A percentile compares a stretch with the other conserved stretches of the same genome.
Conservation (phyloP, 75 land plant genomes). For the Larix kaempferi region DNA sequence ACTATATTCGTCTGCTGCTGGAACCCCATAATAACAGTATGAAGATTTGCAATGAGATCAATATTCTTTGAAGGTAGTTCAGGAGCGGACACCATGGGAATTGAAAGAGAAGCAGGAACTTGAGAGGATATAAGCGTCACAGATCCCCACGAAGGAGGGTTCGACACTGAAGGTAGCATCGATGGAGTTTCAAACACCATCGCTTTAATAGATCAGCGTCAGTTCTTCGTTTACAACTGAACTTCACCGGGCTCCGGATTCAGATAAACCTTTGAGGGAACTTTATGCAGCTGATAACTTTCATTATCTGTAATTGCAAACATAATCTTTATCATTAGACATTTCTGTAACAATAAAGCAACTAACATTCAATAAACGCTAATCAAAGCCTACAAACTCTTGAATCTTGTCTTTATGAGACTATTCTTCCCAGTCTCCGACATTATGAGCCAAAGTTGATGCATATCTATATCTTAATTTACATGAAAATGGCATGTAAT, state of each 20-base stretch:
- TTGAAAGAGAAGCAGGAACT: background rate
- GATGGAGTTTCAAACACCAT: background rate
- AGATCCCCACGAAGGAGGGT: background rate
- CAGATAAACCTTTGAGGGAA: background rate
- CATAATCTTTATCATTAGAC: too few relatives aligned
- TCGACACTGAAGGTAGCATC: background rate
- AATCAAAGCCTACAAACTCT: too few relatives aligned
- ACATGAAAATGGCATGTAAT: too few relatives aligned
- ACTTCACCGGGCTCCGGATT: background rate
- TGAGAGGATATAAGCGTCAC: background rate
- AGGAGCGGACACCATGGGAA: background rate
- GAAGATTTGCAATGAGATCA: too few relatives aligned
- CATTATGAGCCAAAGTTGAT: too few relatives aligned
- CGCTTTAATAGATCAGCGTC: background rate
- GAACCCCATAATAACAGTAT: background rate
- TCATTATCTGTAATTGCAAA: too few relatives aligned
- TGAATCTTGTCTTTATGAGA: too few relatives aligned
- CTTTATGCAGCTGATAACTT: background rate
- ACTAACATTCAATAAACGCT: too few relatives aligned
- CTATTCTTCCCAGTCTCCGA: too few relatives aligned
- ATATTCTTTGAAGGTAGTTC: background rate
- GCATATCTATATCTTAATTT: too few relatives aligned
- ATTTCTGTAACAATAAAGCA: too few relatives aligned
- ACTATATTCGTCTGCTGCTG: background rate
- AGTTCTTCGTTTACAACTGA: background rate